Conservation (phyloP, 2,329 filamentous ascomycete species). For the Meredithiella fracta region DNA sequence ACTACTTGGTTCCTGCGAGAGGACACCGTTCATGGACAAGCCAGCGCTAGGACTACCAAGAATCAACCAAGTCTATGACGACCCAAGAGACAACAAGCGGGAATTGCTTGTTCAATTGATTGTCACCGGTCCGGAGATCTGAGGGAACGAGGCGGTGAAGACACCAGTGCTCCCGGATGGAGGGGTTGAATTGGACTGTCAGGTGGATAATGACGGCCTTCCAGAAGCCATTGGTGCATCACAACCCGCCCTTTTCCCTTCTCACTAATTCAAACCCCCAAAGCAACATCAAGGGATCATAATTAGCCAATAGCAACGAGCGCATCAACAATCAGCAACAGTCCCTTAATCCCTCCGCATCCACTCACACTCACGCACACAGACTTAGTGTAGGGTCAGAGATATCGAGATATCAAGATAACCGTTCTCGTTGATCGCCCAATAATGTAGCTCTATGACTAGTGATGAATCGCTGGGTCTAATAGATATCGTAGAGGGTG, state of each 20-base stretch:
- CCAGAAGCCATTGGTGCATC: too few relatives aligned
- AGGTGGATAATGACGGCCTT: too few relatives aligned
- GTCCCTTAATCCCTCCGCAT: neutral
- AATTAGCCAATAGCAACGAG: neutral
- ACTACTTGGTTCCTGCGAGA: neutral
- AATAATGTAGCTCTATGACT: neutral
- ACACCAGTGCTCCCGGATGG: too few relatives aligned
- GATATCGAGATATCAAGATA: constrained; percentile 4
- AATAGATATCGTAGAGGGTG: neutral
- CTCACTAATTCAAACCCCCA: neutral
- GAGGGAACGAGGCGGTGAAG: too few relatives aligned
- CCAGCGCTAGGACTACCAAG: neutral
- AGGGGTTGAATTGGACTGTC: too few relatives aligned
- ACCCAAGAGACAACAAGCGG: too few relatives aligned
- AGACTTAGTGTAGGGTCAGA: neutral
- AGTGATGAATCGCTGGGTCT: neutral
- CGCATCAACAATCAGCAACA: constrained; percentile 1
- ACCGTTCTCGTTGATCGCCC: neutral
- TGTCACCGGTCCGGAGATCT: too few relatives aligned
- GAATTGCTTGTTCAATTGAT: too few relatives aligned
- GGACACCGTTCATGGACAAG: neutral
- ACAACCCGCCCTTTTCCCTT: too few relatives aligned
- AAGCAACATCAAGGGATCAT: neutral
- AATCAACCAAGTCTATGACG: too few relatives aligned
- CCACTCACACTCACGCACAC: neutral